phyloP scores from a whole-genome alignment of 176 grass and related monocot genomes.

The Hordeum vulgare region MorexV3_pseudomolecules_assembly NC_058521.1:524875100-524875599 shows the following conservation, averaged over 20 bases:
- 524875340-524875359: not conserved
- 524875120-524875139: constrained; percentile 60
- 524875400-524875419: not conserved
- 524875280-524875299: not conserved
- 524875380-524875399: not conserved
- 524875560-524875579: not conserved
- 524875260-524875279: too few species aligned
- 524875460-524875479: constrained; percentile 6
- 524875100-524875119: constrained; percentile 99
- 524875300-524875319: not conserved
- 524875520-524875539: not conserved
- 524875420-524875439: not conserved
- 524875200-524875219: not conserved
- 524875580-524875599: constrained; percentile 9
- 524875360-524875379: not conserved
- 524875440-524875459: not conserved
- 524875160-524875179: constrained; percentile 54
- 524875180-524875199: constrained; percentile 64
- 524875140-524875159: constrained; percentile 52
- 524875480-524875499: not conserved
- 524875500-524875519: not conserved
- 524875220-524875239: not conserved
- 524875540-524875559: not conserved
- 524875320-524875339: constrained; percentile 7
- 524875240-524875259: constrained; percentile 1